A percentile compares a stretch with the other conserved stretches of the same genome.
phyloP scores from a whole-genome alignment of 2,329 filamentous ascomycete genomes.

The Trichoderma gracile region DNA sequence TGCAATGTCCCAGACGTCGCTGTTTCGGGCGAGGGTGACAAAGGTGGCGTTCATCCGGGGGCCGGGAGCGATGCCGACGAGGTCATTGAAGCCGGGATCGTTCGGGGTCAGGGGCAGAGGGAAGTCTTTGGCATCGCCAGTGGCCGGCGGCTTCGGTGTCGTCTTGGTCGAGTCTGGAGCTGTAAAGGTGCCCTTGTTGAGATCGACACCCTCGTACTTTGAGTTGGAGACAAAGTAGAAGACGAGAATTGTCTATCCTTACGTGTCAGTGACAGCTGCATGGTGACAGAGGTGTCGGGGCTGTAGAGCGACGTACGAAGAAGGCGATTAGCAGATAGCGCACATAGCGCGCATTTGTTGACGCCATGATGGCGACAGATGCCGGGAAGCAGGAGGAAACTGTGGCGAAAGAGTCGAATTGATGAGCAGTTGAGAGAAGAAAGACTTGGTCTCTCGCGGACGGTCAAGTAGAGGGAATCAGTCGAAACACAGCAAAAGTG shows the following conservation, averaged over 20 bases:
- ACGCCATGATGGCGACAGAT: conserved; percentile 55
- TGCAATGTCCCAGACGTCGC: conserved; percentile 94
- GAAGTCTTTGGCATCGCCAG: conserved; percentile 37
- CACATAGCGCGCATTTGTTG: conserved; percentile 72
- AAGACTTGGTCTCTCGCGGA: background rate
- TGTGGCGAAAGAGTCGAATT: background rate
- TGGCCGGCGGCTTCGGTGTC: conserved; percentile 30
- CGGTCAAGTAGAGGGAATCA: background rate
- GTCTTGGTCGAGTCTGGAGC: conserved; percentile 23
- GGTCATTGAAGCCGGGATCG: conserved; percentile 55
- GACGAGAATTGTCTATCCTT: conserved; percentile 61
- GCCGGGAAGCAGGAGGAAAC: background rate
- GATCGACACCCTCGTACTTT: conserved; percentile 46
- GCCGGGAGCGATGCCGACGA: conserved; percentile 58
- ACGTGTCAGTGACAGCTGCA: conserved; percentile 27
- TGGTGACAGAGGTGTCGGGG: background rate
- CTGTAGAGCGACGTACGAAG: conserved; percentile 62
- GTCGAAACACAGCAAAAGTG: background rate
- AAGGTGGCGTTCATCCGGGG: conserved; percentile 95
- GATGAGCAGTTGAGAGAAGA: conserved; percentile 2
- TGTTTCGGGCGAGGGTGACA: conserved; percentile 90
- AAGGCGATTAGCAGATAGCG: conserved; percentile 79
- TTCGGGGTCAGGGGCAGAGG: conserved; percentile 55
- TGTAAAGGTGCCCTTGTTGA: conserved; percentile 14
- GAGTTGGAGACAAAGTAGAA: conserved; percentile 78